Evolutionary conservation across 768 basidiomycete genomes (phyloP), one percentile per base, ranked within the genome.

Genomic region (Pleurotus cornucopiae): DNA sequence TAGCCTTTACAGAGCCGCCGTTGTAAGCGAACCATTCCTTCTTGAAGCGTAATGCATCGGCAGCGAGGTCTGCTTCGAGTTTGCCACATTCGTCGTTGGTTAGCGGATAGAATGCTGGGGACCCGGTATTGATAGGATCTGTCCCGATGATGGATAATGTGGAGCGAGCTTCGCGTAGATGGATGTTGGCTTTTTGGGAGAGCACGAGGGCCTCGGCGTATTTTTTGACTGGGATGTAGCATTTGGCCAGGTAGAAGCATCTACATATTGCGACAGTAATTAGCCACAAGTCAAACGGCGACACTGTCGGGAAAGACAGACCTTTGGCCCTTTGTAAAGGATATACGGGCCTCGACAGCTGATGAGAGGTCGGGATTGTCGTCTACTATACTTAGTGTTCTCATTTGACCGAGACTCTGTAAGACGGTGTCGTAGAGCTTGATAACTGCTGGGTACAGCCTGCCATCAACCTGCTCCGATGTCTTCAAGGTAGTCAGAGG

Each of bases 401-500:
- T 77, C 84, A 96, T 89, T 68, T 93, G 91, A 53, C 83, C 82
- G 45, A 97, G 73, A 64, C 87, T 88, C 71, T 96, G 93, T 16
- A 96, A 69, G 26, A 92, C 79, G 2, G 89, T 87, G 69, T 97
- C 94, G 43, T 92, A 82, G 7, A 91, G 73, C 69, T 96, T 96
- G 67, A 97, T 88, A 6, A 96, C 76, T 0, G 90, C 93, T 5
- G 93, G 92, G 64, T 83, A 91, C n/a, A 88, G 73, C 49, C 89
- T 81, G 20, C 76, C 77, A 60, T 93, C 89, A 3, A 86, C 78
- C n/a, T 79, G 73, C 54, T 78, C 76, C 2, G 51, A 25, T 5
- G 56, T 48, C 38, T 38, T 52, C 46, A 60, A 23, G 58, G 26
- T 58, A 60, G 43, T 45, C 21, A 47, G 43, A 25, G 63, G 13